A percentile compares a stretch with the other conserved stretches of the same genome.
Evolutionary conservation across 2,329 filamentous ascomycete species (phyloP).

Genomic region (Pyrenochaeta sp.): DNA sequence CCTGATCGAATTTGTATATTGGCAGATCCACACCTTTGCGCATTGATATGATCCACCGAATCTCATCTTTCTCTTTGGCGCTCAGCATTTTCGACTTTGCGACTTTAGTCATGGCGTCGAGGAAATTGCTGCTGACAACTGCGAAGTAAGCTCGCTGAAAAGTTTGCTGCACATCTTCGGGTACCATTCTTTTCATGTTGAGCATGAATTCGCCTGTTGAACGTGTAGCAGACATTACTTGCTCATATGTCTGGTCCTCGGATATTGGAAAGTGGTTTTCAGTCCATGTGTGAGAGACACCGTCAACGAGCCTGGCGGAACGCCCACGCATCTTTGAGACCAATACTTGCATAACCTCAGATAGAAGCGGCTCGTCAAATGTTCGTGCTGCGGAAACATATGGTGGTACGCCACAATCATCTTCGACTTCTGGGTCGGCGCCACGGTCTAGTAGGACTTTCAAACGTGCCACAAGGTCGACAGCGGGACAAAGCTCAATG

Average conservation of each 20-base stretch:
- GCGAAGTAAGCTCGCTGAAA: conserved; percentile 39
- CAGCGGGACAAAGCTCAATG: conserved; percentile 35
- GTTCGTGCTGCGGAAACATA: conserved; percentile 37
- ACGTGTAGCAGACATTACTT: conserved; percentile 31
- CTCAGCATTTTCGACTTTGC: conserved; percentile 21
- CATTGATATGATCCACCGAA: conserved; percentile 27
- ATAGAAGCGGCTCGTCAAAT: conserved; percentile 35
- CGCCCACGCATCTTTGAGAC: conserved; percentile 32
- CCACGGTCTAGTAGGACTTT: conserved; percentile 37
- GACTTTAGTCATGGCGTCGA: conserved; percentile 23
- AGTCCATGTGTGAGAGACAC: conserved; percentile 24
- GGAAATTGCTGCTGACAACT: conserved; percentile 33
- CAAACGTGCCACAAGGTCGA: conserved; percentile 37
- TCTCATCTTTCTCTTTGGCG: conserved; percentile 32
- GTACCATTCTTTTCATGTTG: conserved; percentile 32
- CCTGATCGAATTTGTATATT: conserved; percentile 36
- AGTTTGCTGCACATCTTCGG: conserved; percentile 24
- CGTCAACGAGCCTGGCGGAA: conserved; percentile 15
- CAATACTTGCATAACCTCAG: conserved; percentile 35
- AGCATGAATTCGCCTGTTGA: conserved; percentile 29
- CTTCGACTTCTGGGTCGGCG: conserved; percentile 40
- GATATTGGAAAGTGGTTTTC: conserved; percentile 39
- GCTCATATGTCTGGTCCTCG: conserved; percentile 26
- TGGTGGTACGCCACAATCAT: conserved; percentile 27
- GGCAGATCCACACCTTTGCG: conserved; percentile 26